Evolutionary conservation across 139 green algal species (phyloP).

Genomic region (Chlamydomonas sphaeroides): DNA sequence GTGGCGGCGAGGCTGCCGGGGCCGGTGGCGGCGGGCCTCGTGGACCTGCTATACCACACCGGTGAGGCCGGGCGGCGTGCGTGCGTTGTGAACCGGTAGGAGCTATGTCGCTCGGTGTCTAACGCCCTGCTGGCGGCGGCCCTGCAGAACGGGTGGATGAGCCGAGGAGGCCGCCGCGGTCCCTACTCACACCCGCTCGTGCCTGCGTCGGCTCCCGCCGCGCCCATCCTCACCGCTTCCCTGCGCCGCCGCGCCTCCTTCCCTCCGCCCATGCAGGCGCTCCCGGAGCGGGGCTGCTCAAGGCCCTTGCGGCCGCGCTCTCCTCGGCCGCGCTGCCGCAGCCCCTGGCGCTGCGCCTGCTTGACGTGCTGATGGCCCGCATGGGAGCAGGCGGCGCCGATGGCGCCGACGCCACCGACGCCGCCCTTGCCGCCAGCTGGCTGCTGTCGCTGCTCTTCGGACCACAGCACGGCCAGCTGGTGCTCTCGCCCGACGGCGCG

Average conservation of each 20-base stretch:
- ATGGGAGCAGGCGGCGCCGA: constrained; percentile 6
- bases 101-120: no score
- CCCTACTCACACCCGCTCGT: no score
- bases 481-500: neutral
- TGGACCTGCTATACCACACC: constrained; percentile 54
- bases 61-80: neutral
- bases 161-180: no score
- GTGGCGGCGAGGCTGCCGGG: constrained; percentile 21
- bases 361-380: constrained; percentile 30
- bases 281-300: constrained; percentile 9
- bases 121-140: neutral
- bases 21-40: constrained; percentile 20
- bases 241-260: no score
- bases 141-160: no score
- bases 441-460: constrained; percentile 41
- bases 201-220: no score
- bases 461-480: neutral
- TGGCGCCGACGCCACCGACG: constrained; percentile 8
- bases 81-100: neutral
- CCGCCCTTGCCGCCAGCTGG: constrained; percentile 29
- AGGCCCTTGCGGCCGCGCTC: constrained; percentile 12
- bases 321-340: neutral
- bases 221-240: no score
- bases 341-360: constrained; percentile 8
- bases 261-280: no score